These are phyloP conservation scores for Bipolaris cookei DNA, from an alignment of 2,329 filamentous ascomycete species.

Conservation along the genomic window DNA sequence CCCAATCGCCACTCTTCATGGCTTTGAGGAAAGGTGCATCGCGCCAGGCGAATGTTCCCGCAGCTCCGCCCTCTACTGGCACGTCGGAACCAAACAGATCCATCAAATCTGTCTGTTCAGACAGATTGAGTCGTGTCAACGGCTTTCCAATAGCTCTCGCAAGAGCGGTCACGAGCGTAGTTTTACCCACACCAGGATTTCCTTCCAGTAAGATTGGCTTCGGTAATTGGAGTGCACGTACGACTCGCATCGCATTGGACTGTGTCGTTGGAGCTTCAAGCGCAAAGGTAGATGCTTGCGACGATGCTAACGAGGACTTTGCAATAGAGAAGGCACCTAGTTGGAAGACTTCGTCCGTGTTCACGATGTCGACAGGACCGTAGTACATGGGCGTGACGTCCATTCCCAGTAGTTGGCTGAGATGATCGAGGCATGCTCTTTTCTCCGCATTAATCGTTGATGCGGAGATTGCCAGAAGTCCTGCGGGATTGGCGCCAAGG, in stretches of 20 bases:
- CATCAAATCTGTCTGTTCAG: constrained; percentile 97
- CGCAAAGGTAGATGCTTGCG: constrained; percentile 68
- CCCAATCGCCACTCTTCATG: constrained; percentile 97
- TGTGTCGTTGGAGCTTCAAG: constrained; percentile 90
- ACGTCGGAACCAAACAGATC: constrained; percentile 97
- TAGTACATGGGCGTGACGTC: constrained; percentile 72
- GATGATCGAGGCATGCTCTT: constrained; percentile 71
- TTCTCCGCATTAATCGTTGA: constrained; percentile 75
- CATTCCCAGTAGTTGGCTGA: constrained; percentile 69
- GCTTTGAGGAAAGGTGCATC: constrained; percentile 94
- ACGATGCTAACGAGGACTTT: constrained; percentile 54
- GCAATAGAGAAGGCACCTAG: constrained; percentile 78
- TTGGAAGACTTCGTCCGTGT: constrained; percentile 62
- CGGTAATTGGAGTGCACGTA: constrained; percentile 83
- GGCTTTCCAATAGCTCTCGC: constrained; percentile 79
- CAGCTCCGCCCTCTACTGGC: constrained; percentile 87
- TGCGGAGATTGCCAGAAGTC: constrained; percentile 75
- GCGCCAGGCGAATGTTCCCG: constrained; percentile 91
- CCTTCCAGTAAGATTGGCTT: constrained; percentile 96
- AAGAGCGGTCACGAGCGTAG: constrained; percentile 85
- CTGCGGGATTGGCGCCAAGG: constrained; percentile 91
- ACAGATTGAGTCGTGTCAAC: constrained; percentile 93
- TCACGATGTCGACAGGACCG: constrained; percentile 63
- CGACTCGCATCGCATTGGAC: constrained; percentile 86
- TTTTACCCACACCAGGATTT: constrained; percentile 98